Percentiles rank a stretch among this genome's conserved stretches.
Conservation (phyloP, 169 alveolate genomes). For the Eimeria brunetti region DNA sequence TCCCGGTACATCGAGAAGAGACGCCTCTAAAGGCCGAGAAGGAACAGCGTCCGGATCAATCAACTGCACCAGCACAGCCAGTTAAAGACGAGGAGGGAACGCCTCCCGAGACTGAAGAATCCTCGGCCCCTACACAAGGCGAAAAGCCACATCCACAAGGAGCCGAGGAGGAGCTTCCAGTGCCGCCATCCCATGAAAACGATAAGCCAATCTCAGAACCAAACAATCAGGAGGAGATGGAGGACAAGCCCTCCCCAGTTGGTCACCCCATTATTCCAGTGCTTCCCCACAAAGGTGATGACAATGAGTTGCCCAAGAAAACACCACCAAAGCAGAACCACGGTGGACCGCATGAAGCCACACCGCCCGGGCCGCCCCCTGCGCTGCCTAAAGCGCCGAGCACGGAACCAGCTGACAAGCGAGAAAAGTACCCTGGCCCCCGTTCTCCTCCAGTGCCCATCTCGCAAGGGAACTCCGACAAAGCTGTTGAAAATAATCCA, state of each 20-base stretch:
- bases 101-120: neutral
- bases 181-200: neutral
- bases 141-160: neutral
- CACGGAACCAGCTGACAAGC: neutral
- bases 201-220: neutral
- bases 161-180: neutral
- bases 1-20: neutral
- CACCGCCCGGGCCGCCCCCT: neutral
- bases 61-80: neutral
- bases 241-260: neutral
- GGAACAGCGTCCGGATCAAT: neutral
- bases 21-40: neutral
- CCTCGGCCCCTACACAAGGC: neutral
- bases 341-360: neutral
- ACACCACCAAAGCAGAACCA: neutral
- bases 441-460: neutral
- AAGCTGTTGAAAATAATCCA: neutral
- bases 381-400: neutral
- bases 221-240: neutral
- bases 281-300: neutral
- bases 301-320: neutral
- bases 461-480: neutral
- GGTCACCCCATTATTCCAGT: neutral
- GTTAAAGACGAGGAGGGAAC: neutral
- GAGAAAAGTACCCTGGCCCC: neutral